A percentile compares a stretch with the other conserved stretches of the same genome.
These are phyloP conservation scores for Senna siamea DNA, from an alignment of 306 rosid genomes.

Conservation along the genomic window DNA sequence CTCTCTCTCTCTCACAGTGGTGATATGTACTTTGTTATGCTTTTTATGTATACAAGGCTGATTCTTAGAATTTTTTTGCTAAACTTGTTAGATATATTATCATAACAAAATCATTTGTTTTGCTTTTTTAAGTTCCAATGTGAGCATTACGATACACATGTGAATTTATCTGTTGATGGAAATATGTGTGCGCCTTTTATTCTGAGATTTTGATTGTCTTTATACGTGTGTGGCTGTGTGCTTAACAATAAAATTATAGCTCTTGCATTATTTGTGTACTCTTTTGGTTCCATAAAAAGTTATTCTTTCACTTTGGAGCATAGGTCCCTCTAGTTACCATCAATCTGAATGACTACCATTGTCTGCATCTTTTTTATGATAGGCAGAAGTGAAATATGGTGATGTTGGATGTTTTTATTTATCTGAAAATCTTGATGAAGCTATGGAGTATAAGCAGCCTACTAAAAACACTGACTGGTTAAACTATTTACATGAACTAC, in stretches of 20 bases:
- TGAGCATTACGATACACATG: constrained; percentile 10
- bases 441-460: constrained; percentile 52
- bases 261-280: background rate
- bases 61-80: constrained; percentile 12
- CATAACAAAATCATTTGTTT: constrained; percentile 1
- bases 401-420: constrained; percentile 80
- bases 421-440: constrained; percentile 82
- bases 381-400: constrained; percentile 80
- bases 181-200: constrained; percentile 12
- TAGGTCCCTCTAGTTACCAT: constrained; percentile 27
- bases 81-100: constrained; percentile 29
- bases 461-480: constrained; percentile 50
- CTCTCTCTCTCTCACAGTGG: no score
- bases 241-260: background rate
- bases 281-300: constrained; percentile 22
- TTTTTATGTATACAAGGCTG: constrained; percentile 5
- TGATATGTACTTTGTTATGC: constrained; percentile 25
- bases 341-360: constrained; percentile 27
- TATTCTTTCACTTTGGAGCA: constrained; percentile 32
- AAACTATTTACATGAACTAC: constrained; percentile 58
- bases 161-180: background rate
- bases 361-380: constrained; percentile 40
- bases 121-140: constrained; percentile 21
- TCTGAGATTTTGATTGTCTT: constrained; percentile 25
- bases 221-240: background rate